Conservation (phyloP, 148 eudicot species). For the Drosera capensis region DNA sequence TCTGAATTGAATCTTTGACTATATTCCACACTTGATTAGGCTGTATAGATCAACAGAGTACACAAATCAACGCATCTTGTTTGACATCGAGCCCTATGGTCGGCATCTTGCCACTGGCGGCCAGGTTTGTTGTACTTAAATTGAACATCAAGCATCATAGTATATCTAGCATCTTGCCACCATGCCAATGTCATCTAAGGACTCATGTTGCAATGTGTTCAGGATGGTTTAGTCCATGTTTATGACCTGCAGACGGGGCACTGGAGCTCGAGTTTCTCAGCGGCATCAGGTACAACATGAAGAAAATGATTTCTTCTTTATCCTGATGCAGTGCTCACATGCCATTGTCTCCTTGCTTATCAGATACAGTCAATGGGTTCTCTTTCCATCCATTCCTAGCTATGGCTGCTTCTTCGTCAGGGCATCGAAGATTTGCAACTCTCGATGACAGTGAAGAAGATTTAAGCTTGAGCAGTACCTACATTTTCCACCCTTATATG, state of each 20-base stretch:
- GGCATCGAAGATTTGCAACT: slow-evolving; percentile 66
- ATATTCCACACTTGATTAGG: slow-evolving; percentile 16
- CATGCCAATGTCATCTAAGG: background rate
- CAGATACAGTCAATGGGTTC: slow-evolving; percentile 92
- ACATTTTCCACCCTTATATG: background rate
- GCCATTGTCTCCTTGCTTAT: slow-evolving; percentile 6
- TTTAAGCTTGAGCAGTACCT: slow-evolving; percentile 40
- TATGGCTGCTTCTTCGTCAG: slow-evolving; percentile 90
- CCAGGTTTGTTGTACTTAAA: slow-evolving; percentile 38
- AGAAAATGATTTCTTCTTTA: background rate
- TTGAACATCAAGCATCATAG: background rate
- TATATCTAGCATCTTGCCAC: slow-evolving; percentile 1
- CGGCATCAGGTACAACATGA: slow-evolving; percentile 69
- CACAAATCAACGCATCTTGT: slow-evolving; percentile 84
- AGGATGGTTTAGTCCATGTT: slow-evolving; percentile 93
- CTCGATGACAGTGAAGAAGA: slow-evolving; percentile 50
- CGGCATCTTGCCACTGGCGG: slow-evolving; percentile 94
- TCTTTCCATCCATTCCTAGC: slow-evolving; percentile 84
- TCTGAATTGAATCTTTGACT: background rate
- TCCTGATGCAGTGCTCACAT: background rate
- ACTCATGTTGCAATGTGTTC: background rate
- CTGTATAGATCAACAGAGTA: slow-evolving; percentile 77
- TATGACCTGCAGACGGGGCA: slow-evolving; percentile 93
- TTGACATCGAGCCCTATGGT: slow-evolving; percentile 85
- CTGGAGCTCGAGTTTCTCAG: slow-evolving; percentile 88